Conservation (phyloP, 225 moss, liverwort and hornwort species). For the Marchantia paleacea region DNA sequence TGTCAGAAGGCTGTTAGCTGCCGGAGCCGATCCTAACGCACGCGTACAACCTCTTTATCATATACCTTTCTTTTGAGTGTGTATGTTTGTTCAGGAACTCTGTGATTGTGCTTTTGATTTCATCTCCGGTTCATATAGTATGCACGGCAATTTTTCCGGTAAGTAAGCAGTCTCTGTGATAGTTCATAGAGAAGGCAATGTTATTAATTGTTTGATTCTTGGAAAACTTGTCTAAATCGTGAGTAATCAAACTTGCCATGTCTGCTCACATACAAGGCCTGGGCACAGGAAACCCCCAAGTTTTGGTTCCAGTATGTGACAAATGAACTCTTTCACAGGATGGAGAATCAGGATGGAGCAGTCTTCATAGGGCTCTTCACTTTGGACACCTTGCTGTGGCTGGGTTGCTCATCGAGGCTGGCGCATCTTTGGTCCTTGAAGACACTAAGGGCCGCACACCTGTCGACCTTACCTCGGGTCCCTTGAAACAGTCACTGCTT, state of each 20-base stretch:
- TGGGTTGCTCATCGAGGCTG: conserved; percentile 86
- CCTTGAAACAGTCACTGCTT: conserved; percentile 53
- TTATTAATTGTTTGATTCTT: neutral
- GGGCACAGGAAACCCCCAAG: neutral
- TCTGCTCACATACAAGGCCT: too few relatives aligned
- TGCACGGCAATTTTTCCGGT: too few relatives aligned
- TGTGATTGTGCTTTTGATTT: neutral
- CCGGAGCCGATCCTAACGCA: conserved; percentile 86
- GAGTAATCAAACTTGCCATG: too few relatives aligned
- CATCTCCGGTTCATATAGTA: neutral
- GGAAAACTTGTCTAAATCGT: neutral
- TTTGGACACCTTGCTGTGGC: conserved; percentile 96
- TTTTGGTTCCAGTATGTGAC: neutral
- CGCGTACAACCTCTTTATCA: conserved; percentile 42
- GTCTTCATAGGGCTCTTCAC: conserved; percentile 94
- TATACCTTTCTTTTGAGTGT: neutral
- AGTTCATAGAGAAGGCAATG: neutral
- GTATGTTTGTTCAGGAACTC: too few relatives aligned
- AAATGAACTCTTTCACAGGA: conserved; percentile 47
- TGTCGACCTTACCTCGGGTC: conserved; percentile 80
- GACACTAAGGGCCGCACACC: conserved; percentile 84
- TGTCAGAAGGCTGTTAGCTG: conserved; percentile 74
- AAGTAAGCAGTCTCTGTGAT: neutral
- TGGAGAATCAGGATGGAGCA: conserved; percentile 99
- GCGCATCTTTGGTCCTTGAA: conserved; percentile 76